These are phyloP conservation scores for Phytophthora meadii DNA, from an alignment of 352 stramenopile species.

Conservation along the genomic window DNA sequence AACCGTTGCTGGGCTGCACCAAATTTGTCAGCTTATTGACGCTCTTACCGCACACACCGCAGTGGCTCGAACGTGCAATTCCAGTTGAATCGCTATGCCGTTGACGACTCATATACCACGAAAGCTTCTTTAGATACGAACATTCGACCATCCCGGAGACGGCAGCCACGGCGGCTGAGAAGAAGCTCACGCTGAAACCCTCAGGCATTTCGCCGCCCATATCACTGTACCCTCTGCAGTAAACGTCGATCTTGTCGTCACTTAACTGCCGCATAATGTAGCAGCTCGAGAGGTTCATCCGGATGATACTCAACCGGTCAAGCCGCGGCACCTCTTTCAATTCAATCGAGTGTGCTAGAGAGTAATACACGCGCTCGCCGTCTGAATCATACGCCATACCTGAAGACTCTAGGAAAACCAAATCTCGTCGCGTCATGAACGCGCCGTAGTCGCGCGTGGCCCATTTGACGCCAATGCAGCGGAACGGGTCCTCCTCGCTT, in stretches of 20 bases:
- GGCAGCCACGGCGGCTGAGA: slow-evolving; percentile 43
- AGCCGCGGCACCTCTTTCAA: slow-evolving; percentile 37
- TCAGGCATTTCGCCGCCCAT: slow-evolving; percentile 51
- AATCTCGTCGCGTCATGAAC: slow-evolving; percentile 43
- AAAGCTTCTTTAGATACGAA: slow-evolving; percentile 68
- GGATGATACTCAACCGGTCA: slow-evolving; percentile 36
- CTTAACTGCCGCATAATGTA: slow-evolving; percentile 52
- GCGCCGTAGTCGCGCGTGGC: slow-evolving; percentile 34
- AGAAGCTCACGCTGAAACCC: slow-evolving; percentile 45
- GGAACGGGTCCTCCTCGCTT: slow-evolving; percentile 47
- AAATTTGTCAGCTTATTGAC: slow-evolving; percentile 33
- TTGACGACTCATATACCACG: slow-evolving; percentile 50
- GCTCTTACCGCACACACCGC: slow-evolving; percentile 37
- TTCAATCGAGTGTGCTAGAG: slow-evolving; percentile 40
- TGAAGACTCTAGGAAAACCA: slow-evolving; percentile 47
- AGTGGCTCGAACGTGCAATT: slow-evolving; percentile 17
- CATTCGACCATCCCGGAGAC: slow-evolving; percentile 52
- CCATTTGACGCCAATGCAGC: slow-evolving; percentile 50
- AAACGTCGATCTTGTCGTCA: slow-evolving; percentile 54
- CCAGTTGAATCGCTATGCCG: slow-evolving; percentile 17
- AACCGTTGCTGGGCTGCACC: slow-evolving; percentile 29
- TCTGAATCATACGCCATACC: slow-evolving; percentile 43
- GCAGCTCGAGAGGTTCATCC: slow-evolving; percentile 56
- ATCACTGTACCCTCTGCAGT: slow-evolving; percentile 53
- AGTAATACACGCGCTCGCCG: slow-evolving; percentile 43